A percentile compares a stretch with the other conserved stretches of the same genome.
Evolutionary conservation across 129 eudicot genomes (phyloP).

Genomic region (Pittosporum tobira): DNA sequence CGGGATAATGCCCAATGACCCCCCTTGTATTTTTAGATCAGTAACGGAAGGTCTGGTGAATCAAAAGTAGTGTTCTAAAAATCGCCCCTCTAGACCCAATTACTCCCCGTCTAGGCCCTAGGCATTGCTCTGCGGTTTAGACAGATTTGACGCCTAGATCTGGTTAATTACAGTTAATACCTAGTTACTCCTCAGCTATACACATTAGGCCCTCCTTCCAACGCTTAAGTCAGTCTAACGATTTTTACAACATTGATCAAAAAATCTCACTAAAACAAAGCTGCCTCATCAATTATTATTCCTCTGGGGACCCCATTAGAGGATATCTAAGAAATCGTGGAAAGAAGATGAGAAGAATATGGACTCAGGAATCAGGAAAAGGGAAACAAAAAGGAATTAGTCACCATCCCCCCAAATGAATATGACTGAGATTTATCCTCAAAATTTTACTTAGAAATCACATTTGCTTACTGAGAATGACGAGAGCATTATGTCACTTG

Average conservation of each 20-base stretch:
- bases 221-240: too few species aligned
- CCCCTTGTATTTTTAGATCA: conserved; percentile 22
- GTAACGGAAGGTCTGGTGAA: conserved; percentile 37
- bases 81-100: too few species aligned
- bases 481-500: conserved; percentile 44
- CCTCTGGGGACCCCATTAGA: conserved; percentile 39
- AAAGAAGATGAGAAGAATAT: conserved; percentile 41
- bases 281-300: conserved; percentile 58
- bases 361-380: conserved; percentile 80
- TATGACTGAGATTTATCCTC: conserved; percentile 29
- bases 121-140: too few species aligned
- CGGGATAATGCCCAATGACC: conserved; percentile 51
- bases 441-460: conserved; percentile 13
- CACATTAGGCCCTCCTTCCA: too few species aligned
- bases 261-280: conserved; percentile 28
- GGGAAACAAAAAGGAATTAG: conserved; percentile 57
- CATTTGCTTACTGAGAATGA: conserved; percentile 29
- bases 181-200: too few species aligned
- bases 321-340: conserved; percentile 47
- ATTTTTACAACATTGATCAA: too few species aligned
- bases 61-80: too few species aligned
- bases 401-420: conserved; percentile 47
- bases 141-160: too few species aligned
- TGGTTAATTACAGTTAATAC: too few species aligned
- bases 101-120: too few species aligned